Percentiles rank a stretch among this genome's conserved stretches.
phyloP scores from a whole-genome alignment of 306 rosid species.

The Astragalus membranaceus region DNA sequence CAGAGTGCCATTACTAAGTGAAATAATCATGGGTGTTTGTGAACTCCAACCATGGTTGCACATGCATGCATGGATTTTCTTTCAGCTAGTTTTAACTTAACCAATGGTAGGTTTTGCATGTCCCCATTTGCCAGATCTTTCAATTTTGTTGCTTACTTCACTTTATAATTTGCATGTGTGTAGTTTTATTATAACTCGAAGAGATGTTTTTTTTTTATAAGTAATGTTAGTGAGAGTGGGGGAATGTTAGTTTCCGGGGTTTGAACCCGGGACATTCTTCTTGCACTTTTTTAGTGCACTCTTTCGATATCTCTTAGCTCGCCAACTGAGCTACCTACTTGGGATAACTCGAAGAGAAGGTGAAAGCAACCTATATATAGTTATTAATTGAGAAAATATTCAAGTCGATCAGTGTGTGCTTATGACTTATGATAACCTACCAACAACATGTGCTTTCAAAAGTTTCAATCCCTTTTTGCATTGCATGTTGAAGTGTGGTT shows the following conservation, averaged over 20 bases:
- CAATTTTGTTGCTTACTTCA: not conserved
- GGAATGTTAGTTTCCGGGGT: too few relatives aligned
- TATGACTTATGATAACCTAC: not conserved
- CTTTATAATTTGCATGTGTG: not conserved
- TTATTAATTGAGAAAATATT: not conserved
- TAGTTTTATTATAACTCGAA: not conserved
- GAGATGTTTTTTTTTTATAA: too few relatives aligned
- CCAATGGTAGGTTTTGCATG: not conserved
- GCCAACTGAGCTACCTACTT: too few relatives aligned
- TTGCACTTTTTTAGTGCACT: too few relatives aligned
- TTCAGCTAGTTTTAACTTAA: too few relatives aligned
- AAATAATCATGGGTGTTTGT: conserved; percentile 35
- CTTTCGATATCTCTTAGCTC: too few relatives aligned
- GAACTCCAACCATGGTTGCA: conserved; percentile 33
- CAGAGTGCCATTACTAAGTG: conserved; percentile 26
- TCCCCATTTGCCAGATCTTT: conserved; percentile 11
- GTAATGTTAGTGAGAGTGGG: too few relatives aligned
- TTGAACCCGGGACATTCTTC: too few relatives aligned
- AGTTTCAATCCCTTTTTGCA: too few relatives aligned
- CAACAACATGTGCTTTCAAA: too few relatives aligned
- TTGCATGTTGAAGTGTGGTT: not conserved
- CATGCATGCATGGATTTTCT: conserved; percentile 19
- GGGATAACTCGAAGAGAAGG: not conserved
- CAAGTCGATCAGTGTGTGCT: not conserved
- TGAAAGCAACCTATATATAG: conserved; percentile 9